These are phyloP conservation scores for Polytrichum commune DNA, from an alignment of 225 moss, liverwort and hornwort species.

Conservation along the genomic window DNA sequence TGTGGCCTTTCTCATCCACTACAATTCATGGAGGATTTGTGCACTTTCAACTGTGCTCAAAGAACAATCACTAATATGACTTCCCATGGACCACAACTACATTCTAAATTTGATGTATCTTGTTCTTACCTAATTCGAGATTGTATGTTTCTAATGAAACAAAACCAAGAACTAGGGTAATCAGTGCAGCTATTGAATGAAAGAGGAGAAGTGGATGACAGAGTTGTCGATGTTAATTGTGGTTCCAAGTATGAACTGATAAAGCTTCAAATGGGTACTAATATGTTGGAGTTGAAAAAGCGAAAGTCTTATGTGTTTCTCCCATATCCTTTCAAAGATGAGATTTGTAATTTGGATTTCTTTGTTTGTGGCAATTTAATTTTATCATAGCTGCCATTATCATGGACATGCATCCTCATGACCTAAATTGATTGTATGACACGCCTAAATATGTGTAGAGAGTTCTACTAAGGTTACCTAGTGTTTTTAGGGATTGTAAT, in stretches of 20 bases:
- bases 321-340: not conserved
- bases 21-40: no score
- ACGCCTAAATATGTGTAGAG: not conserved
- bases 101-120: not conserved
- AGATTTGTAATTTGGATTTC: not conserved
- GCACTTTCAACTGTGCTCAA: no score
- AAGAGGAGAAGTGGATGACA: not conserved
- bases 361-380: slow-evolving; percentile 1
- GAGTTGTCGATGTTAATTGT: no score
- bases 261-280: not conserved
- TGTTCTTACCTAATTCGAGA: no score
- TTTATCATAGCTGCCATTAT: not conserved
- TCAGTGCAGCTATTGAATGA: not conserved
- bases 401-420: not conserved
- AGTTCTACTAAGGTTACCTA: not conserved
- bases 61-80: no score
- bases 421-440: not conserved
- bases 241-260: not conserved
- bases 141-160: no score
- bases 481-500: not conserved
- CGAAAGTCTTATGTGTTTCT: no score
- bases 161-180: no score
- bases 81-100: no score
- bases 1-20: not conserved
- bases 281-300: not conserved